Evolutionary conservation across 2,329 filamentous ascomycete genomes (phyloP).

Genomic region (Samsoniella hepiali): DNA sequence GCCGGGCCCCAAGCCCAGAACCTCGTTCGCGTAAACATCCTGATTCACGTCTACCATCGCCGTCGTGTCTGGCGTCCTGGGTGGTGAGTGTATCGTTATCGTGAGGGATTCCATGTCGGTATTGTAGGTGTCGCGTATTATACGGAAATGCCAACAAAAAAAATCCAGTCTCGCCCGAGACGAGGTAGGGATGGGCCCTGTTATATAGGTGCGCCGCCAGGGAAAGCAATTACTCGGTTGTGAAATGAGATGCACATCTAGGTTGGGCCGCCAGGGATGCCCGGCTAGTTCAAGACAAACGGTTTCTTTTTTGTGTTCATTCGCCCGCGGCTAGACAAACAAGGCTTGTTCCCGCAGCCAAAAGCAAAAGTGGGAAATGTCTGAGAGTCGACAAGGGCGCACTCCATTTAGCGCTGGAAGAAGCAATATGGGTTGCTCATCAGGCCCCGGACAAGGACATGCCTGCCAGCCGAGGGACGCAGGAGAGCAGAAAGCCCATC

Average conservation of each 20-base stretch:
- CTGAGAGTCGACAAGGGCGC: conserved; percentile 10
- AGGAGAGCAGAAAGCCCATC: background rate
- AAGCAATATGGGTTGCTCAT: conserved; percentile 12
- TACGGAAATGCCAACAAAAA: background rate
- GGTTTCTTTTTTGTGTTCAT: conserved; percentile 7
- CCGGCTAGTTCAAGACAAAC: conserved; percentile 6
- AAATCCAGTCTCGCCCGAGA: background rate
- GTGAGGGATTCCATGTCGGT: conserved; percentile 7
- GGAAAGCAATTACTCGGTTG: background rate
- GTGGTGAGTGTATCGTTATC: conserved; percentile 4
- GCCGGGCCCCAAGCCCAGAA: conserved; percentile 34
- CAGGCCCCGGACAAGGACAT: background rate
- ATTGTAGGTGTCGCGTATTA: background rate
- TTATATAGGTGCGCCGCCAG: conserved; percentile 4
- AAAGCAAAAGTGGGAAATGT: conserved; percentile 13
- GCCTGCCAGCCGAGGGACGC: background rate
- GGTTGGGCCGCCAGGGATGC: conserved; percentile 11
- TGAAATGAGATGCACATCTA: conserved; percentile 1
- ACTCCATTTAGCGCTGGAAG: background rate
- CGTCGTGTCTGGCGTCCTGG: background rate
- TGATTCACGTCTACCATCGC: background rate
- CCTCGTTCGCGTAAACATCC: conserved; percentile 26
- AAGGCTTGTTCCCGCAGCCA: background rate
- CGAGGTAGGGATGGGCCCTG: background rate
- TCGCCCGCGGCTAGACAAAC: background rate